Percentiles rank a stretch among this genome's conserved stretches.
phyloP scores from a whole-genome alignment of 169 alveolate species.

The Plasmodium yoelii region DNA sequence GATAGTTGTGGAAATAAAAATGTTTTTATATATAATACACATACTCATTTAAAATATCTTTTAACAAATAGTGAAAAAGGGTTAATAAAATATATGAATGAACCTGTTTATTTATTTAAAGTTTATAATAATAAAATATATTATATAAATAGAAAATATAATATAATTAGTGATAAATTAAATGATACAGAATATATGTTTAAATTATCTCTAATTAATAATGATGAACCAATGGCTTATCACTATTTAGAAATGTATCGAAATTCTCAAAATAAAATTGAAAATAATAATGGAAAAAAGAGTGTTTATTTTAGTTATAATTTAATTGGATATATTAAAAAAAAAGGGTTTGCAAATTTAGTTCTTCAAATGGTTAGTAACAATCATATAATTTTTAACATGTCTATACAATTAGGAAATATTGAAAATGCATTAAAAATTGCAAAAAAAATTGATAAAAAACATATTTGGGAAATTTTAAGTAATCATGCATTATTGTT shows the following conservation, averaged over 20 bases:
- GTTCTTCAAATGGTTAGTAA: constrained; percentile 81
- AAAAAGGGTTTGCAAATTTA: constrained; percentile 79
- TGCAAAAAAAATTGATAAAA: constrained; percentile 80
- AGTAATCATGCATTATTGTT: constrained; percentile 81
- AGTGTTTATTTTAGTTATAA: constrained; percentile 77
- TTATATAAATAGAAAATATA: constrained; percentile 43
- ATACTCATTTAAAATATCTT: constrained; percentile 55
- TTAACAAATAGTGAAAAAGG: constrained; percentile 71
- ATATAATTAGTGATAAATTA: constrained; percentile 8
- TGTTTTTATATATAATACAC: constrained; percentile 79
- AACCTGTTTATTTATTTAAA: constrained; percentile 65
- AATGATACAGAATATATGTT: constrained; percentile 60
- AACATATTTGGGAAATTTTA: constrained; percentile 80
- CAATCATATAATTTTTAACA: constrained; percentile 80
- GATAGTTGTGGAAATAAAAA: constrained; percentile 66
- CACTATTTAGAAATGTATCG: constrained; percentile 27
- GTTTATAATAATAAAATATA: constrained; percentile 33
- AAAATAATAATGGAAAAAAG: constrained; percentile 35
- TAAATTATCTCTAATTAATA: constrained; percentile 41
- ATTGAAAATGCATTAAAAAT: constrained; percentile 80
- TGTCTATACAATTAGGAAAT: constrained; percentile 80
- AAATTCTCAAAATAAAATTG: not conserved
- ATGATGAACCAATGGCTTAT: constrained; percentile 43
- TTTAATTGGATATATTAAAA: constrained; percentile 80
- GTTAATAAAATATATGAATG: constrained; percentile 57